phyloP scores from a whole-genome alignment of 257 asterid species.

The Voacanga thouarsii region DNA sequence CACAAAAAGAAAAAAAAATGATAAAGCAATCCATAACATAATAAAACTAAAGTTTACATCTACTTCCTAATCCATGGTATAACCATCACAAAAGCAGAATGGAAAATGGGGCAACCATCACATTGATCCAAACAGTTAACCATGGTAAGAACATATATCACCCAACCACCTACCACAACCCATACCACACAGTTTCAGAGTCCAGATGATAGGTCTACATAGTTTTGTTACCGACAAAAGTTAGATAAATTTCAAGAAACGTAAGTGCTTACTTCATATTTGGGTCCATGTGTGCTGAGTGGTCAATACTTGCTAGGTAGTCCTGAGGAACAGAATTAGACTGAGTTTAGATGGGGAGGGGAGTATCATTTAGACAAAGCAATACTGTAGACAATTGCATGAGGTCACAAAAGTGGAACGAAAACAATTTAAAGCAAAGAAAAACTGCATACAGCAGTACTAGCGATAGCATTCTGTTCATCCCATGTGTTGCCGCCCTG shows the following conservation, averaged over 20 bases:
- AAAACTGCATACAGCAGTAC: slow-evolving; percentile 72
- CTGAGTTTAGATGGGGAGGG: not conserved
- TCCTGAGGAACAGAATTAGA: slow-evolving; percentile 47
- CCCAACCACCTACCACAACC: not conserved
- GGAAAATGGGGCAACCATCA: not conserved
- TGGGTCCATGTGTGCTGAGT: slow-evolving; percentile 44
- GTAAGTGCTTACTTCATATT: slow-evolving; percentile 56
- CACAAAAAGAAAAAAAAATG: not conserved
- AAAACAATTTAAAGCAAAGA: not conserved
- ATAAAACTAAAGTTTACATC: not conserved
- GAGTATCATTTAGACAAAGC: not conserved
- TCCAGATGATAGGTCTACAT: not conserved
- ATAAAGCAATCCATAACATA: not conserved
- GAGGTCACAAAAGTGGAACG: slow-evolving; percentile 1
- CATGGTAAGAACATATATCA: not conserved
- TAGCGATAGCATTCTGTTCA: slow-evolving; percentile 65
- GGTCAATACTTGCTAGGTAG: slow-evolving; percentile 64
- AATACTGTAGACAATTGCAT: not conserved
- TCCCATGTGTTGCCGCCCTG: slow-evolving; percentile 65
- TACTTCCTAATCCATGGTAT: not conserved
- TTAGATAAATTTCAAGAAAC: slow-evolving; percentile 9
- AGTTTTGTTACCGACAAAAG: not conserved
- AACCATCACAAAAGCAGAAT: not conserved
- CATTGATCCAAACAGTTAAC: not conserved
- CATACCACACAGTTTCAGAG: not conserved